Percentiles rank a stretch among this genome's conserved stretches.
Conservation (phyloP, 1,284 basidiomycete genomes). For the Ustilago loliicola region DNA sequence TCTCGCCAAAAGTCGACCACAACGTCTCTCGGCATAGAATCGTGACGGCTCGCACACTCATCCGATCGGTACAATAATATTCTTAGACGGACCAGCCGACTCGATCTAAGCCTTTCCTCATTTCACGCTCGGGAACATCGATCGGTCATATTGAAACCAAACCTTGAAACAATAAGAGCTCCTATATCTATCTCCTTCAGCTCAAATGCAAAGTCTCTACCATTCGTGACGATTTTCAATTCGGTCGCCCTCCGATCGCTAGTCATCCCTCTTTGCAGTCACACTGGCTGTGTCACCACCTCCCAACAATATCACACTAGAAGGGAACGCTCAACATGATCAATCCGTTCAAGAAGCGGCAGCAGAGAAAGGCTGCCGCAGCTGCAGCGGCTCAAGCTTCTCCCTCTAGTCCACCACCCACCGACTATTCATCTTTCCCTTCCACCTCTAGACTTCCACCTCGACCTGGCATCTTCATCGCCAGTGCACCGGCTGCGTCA, state of each 20-base stretch:
- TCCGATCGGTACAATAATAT: neutral
- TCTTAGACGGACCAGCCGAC: neutral
- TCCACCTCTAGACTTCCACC: conserved; percentile 23
- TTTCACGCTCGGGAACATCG: neutral
- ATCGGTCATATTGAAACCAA: neutral
- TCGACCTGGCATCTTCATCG: conserved; percentile 42
- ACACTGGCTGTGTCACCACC: neutral
- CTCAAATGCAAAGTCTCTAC: neutral
- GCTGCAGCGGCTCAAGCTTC: conserved; percentile 10
- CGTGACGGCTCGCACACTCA: neutral
- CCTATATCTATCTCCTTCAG: neutral
- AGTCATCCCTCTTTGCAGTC: neutral
- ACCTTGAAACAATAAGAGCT: neutral
- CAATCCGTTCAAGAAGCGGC: conserved; percentile 50
- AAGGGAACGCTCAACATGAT: conserved; percentile 30
- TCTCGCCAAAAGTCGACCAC: neutral
- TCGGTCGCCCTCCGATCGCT: neutral
- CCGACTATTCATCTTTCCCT: conserved; percentile 30
- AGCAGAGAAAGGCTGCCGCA: conserved; percentile 31
- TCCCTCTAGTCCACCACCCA: conserved; percentile 15
- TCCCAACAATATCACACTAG: neutral
- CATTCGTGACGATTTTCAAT: neutral
- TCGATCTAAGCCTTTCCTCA: neutral
- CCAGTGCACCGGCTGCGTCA: conserved; percentile 14
- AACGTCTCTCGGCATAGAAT: neutral